Evolutionary conservation across 202 grass and related monocot genomes (phyloP).

Genomic region (Panicum virgatum): DNA sequence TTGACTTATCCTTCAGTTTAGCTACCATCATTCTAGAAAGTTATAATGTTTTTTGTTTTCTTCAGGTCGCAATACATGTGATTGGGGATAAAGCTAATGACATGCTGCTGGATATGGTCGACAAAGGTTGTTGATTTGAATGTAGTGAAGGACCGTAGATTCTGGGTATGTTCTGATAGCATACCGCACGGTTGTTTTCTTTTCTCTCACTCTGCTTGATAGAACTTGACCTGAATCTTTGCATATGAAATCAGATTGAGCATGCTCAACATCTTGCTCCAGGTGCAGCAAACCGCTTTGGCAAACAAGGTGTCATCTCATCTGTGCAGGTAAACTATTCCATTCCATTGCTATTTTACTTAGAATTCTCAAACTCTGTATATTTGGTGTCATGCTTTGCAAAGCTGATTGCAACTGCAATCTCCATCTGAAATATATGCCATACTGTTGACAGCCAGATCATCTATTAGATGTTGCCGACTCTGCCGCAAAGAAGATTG

Average conservation of each 20-base stretch:
- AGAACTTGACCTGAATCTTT: no score
- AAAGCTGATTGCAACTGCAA: background rate
- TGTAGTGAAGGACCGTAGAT: no score
- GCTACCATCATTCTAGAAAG: background rate
- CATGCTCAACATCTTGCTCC: slow-evolving; percentile 80
- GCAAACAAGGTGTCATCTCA: slow-evolving; percentile 68
- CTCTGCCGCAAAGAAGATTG: no score
- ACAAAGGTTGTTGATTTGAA: no score
- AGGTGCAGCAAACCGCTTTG: slow-evolving; percentile 63
- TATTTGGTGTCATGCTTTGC: background rate
- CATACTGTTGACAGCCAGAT: slow-evolving; percentile 64
- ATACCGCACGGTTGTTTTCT: no score
- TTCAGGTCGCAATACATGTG: slow-evolving; percentile 88
- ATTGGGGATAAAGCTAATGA: slow-evolving; percentile 95
- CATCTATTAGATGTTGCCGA: no score
- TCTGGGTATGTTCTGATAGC: no score
- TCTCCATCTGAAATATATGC: slow-evolving; percentile 1
- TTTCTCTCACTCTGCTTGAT: no score
- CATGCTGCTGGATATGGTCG: no score
- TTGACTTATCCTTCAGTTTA: background rate
- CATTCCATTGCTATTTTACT: background rate
- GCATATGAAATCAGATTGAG: no score
- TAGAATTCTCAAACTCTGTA: no score
- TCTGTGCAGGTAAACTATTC: slow-evolving; percentile 74
- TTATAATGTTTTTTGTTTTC: slow-evolving; percentile 17